These are phyloP conservation scores for Clausena lansium DNA, from an alignment of 345 rosid species.

Conservation along the genomic window DNA sequence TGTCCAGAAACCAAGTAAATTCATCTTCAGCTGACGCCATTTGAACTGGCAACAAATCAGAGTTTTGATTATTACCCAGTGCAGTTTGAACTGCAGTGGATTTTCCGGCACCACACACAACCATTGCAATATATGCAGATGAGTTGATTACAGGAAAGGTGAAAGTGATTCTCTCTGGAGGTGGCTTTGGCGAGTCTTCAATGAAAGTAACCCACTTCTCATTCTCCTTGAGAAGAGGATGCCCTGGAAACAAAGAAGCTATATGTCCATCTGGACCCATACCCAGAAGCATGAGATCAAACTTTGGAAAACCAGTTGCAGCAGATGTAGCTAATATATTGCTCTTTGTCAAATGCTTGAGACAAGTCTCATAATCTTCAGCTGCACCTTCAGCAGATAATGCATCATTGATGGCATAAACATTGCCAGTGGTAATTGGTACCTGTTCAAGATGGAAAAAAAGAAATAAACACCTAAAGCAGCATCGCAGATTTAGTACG, in stretches of 20 bases:
- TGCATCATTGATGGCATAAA: constrained; percentile 72
- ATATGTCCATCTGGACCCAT: constrained; percentile 94
- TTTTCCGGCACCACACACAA: constrained; percentile 68
- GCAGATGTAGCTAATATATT: constrained; percentile 42
- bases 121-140: constrained; percentile 66
- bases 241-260: constrained; percentile 84
- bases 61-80: constrained; percentile 34
- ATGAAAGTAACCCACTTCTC: constrained; percentile 75
- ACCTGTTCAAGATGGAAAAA: constrained; percentile 37
- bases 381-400: constrained; percentile 83
- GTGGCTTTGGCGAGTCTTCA: constrained; percentile 83
- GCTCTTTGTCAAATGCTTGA: constrained; percentile 52
- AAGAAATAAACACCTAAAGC: neutral
- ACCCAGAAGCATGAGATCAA: constrained; percentile 84
- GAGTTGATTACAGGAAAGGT: constrained; percentile 89
- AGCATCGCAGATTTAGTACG: neutral
- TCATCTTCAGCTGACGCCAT: constrained; percentile 72
- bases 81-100: constrained; percentile 57
- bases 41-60: constrained; percentile 53
- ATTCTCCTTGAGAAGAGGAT: constrained; percentile 58
- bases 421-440: constrained; percentile 61
- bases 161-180: constrained; percentile 79
- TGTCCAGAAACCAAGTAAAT: constrained; percentile 82
- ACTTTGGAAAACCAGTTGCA: constrained; percentile 64
- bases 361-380: constrained; percentile 73